A percentile compares a stretch with the other conserved stretches of the same genome.
Conservation (phyloP, 164 flowering plant species). For the Magnolia officinalis region DNA sequence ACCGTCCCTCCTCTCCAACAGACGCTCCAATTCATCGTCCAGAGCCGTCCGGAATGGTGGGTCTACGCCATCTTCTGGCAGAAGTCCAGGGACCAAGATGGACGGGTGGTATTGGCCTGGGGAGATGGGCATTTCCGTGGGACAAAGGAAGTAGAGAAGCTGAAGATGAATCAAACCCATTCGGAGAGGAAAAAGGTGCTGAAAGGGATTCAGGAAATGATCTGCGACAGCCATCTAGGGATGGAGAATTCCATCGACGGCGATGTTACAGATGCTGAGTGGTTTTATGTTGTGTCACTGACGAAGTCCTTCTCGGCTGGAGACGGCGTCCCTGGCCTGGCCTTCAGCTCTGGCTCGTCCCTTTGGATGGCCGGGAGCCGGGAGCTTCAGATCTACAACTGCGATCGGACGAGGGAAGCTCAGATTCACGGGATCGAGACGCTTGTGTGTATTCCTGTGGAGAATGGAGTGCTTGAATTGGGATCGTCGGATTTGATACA, state of each 20-base stretch:
- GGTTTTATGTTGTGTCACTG: constrained; percentile 70
- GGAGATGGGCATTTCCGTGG: constrained; percentile 72
- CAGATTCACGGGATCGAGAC: constrained; percentile 55
- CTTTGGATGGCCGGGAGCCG: constrained; percentile 50
- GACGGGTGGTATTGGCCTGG: constrained; percentile 42
- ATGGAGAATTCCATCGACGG: constrained; percentile 23
- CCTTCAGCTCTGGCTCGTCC: constrained; percentile 33
- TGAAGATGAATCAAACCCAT: neutral
- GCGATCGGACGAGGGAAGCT: constrained; percentile 59
- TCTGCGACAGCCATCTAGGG: constrained; percentile 12
- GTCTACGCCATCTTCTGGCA: constrained; percentile 78
- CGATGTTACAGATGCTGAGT: constrained; percentile 50
- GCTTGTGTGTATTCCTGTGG: constrained; percentile 49
- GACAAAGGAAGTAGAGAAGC: constrained; percentile 15
- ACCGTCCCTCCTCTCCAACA: constrained; percentile 33
- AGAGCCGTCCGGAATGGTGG: constrained; percentile 56
- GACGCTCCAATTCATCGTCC: constrained; percentile 49
- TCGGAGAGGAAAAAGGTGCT: constrained; percentile 18
- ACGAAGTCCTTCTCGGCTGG: constrained; percentile 39
- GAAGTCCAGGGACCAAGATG: constrained; percentile 27
- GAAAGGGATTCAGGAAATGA: constrained; percentile 30
- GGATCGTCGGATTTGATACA: constrained; percentile 45
- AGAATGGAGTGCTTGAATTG: constrained; percentile 51
- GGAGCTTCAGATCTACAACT: constrained; percentile 31
- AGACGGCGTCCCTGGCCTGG: constrained; percentile 41